A percentile compares a stretch with the other conserved stretches of the same genome.
phyloP scores from a whole-genome alignment of 768 basidiomycete genomes.

The Chalciporus piperatus region DNA sequence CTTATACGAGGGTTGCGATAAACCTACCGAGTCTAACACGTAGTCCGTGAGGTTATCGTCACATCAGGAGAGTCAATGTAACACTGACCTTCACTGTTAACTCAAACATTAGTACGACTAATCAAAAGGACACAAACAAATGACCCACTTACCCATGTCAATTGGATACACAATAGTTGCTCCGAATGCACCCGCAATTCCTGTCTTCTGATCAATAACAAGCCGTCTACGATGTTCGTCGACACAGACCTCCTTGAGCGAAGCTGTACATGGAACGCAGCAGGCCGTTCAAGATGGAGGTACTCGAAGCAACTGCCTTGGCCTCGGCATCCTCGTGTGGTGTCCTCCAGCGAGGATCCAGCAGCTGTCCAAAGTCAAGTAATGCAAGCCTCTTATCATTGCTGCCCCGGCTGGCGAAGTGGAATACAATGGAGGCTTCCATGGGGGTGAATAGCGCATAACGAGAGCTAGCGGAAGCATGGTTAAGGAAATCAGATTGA shows the following conservation, averaged over 20 bases:
- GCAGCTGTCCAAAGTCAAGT: conserved; percentile 87
- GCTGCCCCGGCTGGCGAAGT: conserved; percentile 87
- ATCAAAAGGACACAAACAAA: background rate
- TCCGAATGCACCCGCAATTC: conserved; percentile 90
- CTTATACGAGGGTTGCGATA: background rate
- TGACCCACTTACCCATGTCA: conserved; percentile 67
- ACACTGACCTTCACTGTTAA: conserved; percentile 66
- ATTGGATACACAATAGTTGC: conserved; percentile 99
- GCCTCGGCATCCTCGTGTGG: conserved; percentile 54
- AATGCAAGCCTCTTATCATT: conserved; percentile 70
- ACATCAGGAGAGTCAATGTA: background rate
- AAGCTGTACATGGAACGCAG: conserved; percentile 83
- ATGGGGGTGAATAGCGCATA: conserved; percentile 97
- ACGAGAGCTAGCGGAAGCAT: conserved; percentile 81
- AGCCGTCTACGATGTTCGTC: background rate
- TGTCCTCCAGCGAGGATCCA: conserved; percentile 86
- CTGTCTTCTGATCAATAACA: conserved; percentile 36
- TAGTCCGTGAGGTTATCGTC: conserved; percentile 7
- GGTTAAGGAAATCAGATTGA: conserved; percentile 91
- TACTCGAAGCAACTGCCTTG: conserved; percentile 26
- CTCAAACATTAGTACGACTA: conserved; percentile 9
- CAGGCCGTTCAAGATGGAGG: conserved; percentile 53
- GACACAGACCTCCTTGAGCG: conserved; percentile 66
- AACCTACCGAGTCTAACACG: conserved; percentile 55
- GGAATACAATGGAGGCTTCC: conserved; percentile 98